Conservation (phyloP, 106 monocot genomes). For the Acorus gramineus region DNA sequence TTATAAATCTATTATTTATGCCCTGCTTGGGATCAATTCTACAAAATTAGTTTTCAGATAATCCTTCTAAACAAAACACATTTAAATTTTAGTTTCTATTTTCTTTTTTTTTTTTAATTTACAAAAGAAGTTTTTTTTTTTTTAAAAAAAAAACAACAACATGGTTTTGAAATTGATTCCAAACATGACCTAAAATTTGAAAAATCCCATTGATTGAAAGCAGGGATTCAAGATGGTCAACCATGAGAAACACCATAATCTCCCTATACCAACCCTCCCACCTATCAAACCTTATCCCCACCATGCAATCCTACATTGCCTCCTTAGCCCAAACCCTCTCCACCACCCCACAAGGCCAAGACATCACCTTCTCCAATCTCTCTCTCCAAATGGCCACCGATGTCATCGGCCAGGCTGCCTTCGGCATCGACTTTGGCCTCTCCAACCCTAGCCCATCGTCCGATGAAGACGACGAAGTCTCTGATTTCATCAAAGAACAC, state of each 20-base stretch:
- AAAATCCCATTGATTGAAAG: no score
- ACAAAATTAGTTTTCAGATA: no score
- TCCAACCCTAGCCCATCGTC: background rate
- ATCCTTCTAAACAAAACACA: no score
- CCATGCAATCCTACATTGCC: conserved; percentile 52
- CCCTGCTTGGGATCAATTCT: no score
- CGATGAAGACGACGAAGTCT: conserved; percentile 15
- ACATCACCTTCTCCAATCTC: conserved; percentile 46
- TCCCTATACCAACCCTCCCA: conserved; percentile 70
- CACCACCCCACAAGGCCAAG: conserved; percentile 3
- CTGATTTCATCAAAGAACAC: conserved; percentile 41
- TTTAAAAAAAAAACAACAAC: no score
- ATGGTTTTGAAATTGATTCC: no score
- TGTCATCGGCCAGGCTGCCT: conserved; percentile 58
- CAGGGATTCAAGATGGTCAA: conserved; percentile 61
- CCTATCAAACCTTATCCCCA: conserved; percentile 52
- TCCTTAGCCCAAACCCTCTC: conserved; percentile 6
- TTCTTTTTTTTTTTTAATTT: no score
- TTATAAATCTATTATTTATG: no score
- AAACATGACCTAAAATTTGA: no score
- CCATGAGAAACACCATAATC: conserved; percentile 59
- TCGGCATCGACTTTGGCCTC: conserved; percentile 55
- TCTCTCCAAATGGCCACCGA: conserved; percentile 47
- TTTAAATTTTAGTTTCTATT: no score
- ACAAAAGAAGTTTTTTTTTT: no score